A percentile compares a stretch with the other conserved stretches of the same genome.
Evolutionary conservation across 1,139 yeast genomes (phyloP).

Genomic region (Yarrowia galli): DNA sequence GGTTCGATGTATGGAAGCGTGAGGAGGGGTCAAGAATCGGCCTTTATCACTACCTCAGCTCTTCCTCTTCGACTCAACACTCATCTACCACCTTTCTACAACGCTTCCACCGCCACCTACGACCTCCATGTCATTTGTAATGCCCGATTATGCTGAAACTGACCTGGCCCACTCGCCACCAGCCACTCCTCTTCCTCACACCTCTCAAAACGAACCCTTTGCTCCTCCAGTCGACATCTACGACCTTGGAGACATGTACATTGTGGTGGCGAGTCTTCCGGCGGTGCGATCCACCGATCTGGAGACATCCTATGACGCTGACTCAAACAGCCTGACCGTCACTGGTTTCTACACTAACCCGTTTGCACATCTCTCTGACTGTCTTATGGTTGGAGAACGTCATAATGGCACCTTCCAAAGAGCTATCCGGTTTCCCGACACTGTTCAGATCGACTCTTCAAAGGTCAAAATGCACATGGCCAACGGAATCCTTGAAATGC

Average conservation of each 20-base stretch:
- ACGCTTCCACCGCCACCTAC: neutral
- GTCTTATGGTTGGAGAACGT: slow-evolving; percentile 6
- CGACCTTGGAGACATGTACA: slow-evolving; percentile 26
- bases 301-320: neutral
- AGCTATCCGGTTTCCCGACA: neutral
- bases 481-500: slow-evolving; percentile 17
- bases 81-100: neutral
- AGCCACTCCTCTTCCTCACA: slow-evolving; percentile 1
- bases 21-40: neutral
- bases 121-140: neutral
- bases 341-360: slow-evolving; percentile 3
- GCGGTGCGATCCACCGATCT: neutral
- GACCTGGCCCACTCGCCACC: slow-evolving; percentile 19
- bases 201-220: neutral
- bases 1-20: slow-evolving; percentile 2
- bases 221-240: slow-evolving; percentile 26
- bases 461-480: slow-evolving; percentile 26
- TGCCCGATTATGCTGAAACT: slow-evolving; percentile 18
- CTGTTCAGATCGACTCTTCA: neutral
- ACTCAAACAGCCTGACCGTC: neutral
- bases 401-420: neutral
- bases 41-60: neutral
- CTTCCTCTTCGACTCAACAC: neutral
- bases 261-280: slow-evolving; percentile 5
- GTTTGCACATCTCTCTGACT: slow-evolving; percentile 11